A percentile compares a stretch with the other conserved stretches of the same genome.
phyloP scores from a whole-genome alignment of 106 monocot species.

The Acorus calamus region DNA sequence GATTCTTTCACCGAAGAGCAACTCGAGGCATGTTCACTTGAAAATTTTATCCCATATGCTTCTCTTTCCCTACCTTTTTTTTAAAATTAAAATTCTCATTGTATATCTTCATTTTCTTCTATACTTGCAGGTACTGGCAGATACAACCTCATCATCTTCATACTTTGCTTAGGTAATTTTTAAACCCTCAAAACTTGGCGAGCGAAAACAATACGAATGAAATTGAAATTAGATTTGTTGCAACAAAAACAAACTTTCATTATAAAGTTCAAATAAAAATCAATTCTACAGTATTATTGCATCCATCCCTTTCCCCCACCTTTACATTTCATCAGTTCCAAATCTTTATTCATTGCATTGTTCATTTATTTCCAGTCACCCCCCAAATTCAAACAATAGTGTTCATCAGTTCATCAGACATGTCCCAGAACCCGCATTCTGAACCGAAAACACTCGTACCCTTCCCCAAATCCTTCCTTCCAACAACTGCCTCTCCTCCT shows the following conservation, averaged over 20 bases:
- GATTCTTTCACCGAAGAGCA: conserved; percentile 85
- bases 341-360: too few relatives aligned
- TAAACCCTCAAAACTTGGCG: too few relatives aligned
- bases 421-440: conserved; percentile 76
- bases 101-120: background rate
- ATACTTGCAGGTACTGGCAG: conserved; percentile 65
- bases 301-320: too few relatives aligned
- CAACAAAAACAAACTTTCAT: too few relatives aligned
- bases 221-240: too few relatives aligned
- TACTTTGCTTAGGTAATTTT: conserved; percentile 62
- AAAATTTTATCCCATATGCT: background rate
- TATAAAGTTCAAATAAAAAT: too few relatives aligned
- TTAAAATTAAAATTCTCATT: background rate
- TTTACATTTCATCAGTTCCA: too few relatives aligned
- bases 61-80: background rate
- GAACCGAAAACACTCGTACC: conserved; percentile 25
- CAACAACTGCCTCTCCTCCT: conserved; percentile 21
- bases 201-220: too few relatives aligned
- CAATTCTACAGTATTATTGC: too few relatives aligned
- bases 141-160: conserved; percentile 84
- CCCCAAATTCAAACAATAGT: conserved; percentile 12
- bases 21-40: conserved; percentile 61
- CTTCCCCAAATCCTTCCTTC: conserved; percentile 12
- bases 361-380: too few relatives aligned
- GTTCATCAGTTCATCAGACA: conserved; percentile 74